phyloP scores from a whole-genome alignment of 2,329 filamentous ascomycete species.

The Helotiales sp. region DNA sequence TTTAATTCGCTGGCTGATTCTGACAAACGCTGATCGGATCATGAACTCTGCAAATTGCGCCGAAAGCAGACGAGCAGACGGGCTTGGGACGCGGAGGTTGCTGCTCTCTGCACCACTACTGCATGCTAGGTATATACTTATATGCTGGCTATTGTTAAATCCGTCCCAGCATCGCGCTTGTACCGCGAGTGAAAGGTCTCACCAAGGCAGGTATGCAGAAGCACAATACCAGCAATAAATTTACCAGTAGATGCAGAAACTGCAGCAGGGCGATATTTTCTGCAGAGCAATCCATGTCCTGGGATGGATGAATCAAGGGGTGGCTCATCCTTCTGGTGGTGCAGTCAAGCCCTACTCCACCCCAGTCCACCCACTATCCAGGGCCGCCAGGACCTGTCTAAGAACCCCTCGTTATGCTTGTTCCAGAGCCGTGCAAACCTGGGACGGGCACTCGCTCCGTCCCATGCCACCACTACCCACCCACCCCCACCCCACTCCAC shows the following conservation, averaged over 20 bases:
- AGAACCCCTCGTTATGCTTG: conserved; percentile 6
- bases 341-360: conserved; percentile 3
- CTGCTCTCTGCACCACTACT: background rate
- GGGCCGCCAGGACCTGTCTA: background rate
- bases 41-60: background rate
- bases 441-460: background rate
- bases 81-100: background rate
- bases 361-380: background rate
- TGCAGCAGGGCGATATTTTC: background rate
- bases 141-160: conserved; percentile 10
- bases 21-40: conserved; percentile 7
- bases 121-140: background rate
- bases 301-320: background rate
- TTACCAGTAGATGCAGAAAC: background rate
- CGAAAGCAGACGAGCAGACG: conserved; percentile 5
- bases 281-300: background rate
- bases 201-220: background rate
- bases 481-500: background rate
- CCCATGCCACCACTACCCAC: conserved; percentile 1
- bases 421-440: conserved; percentile 8
- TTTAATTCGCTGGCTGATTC: background rate
- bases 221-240: background rate
- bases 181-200: conserved; percentile 13
- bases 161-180: conserved; percentile 17
- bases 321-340: conserved; percentile 9